Conservation (phyloP, 768 basidiomycete species). For the Termitomyces sp. region DNA sequence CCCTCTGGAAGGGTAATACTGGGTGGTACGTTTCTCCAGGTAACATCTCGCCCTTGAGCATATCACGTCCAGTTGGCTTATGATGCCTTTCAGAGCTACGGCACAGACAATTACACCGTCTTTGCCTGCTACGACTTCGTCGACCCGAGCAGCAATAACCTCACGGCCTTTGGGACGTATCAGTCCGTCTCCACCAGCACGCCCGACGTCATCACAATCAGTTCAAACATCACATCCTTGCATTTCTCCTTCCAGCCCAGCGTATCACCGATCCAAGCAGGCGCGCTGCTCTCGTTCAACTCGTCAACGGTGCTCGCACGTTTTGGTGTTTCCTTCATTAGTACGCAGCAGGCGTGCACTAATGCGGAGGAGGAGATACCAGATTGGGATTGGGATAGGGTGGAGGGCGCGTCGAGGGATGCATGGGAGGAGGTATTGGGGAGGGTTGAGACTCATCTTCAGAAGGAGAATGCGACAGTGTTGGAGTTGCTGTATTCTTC, state of each 20-base stretch:
- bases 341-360: conserved; percentile 50
- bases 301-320: conserved; percentile 42
- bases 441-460: conserved; percentile 33
- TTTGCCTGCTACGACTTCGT: conserved; percentile 49
- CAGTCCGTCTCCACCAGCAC: conserved; percentile 31
- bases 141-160: conserved; percentile 22
- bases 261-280: conserved; percentile 42
- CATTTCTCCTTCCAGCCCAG: conserved; percentile 36
- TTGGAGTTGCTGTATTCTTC: conserved; percentile 49
- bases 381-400: conserved; percentile 43
- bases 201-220: conserved; percentile 35
- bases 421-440: conserved; percentile 45
- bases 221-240: conserved; percentile 30
- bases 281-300: conserved; percentile 42
- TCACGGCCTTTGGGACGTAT: conserved; percentile 39
- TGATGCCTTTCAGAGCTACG: conserved; percentile 38
- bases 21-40: conserved; percentile 45
- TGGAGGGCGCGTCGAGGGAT: conserved; percentile 34
- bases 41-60: conserved; percentile 11
- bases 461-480: conserved; percentile 39
- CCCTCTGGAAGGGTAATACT: conserved; percentile 36
- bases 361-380: conserved; percentile 59
- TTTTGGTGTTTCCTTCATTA: conserved; percentile 58
- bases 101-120: conserved; percentile 47
- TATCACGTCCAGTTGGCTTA: background rate